Conservation (phyloP, 2,329 filamentous ascomycete genomes). For the Pseudogymnoascus sp. region DNA sequence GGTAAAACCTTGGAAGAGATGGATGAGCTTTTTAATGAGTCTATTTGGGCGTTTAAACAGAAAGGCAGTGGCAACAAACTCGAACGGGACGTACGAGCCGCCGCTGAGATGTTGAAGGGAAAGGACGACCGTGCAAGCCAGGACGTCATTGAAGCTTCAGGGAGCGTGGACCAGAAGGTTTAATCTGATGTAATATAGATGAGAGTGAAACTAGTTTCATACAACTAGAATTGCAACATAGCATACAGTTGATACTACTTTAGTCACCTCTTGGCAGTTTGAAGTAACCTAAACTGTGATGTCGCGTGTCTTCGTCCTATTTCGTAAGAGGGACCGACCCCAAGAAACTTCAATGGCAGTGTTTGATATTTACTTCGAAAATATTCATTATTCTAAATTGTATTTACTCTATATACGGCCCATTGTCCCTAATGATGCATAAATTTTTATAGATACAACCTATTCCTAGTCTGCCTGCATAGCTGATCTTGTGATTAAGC, state of each 20-base stretch:
- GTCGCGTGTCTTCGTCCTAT: neutral
- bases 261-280: neutral
- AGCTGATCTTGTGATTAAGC: neutral
- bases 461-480: neutral
- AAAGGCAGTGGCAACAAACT: conserved; percentile 4
- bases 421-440: neutral
- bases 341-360: neutral
- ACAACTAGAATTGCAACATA: neutral
- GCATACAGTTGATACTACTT: neutral
- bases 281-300: neutral
- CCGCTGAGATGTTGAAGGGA: neutral
- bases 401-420: neutral
- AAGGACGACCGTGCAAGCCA: neutral
- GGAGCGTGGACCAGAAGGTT: neutral
- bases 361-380: neutral
- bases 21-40: conserved; percentile 56
- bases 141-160: neutral
- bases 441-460: neutral
- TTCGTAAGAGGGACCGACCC: neutral
- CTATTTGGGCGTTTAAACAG: conserved; percentile 8
- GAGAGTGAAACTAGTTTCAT: neutral
- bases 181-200: neutral
- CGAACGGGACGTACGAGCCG: neutral
- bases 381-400: neutral
- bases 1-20: conserved; percentile 68